These are phyloP conservation scores for Capsicum baccatum DNA, from an alignment of 257 asterid genomes.

Conservation along the genomic window DNA sequence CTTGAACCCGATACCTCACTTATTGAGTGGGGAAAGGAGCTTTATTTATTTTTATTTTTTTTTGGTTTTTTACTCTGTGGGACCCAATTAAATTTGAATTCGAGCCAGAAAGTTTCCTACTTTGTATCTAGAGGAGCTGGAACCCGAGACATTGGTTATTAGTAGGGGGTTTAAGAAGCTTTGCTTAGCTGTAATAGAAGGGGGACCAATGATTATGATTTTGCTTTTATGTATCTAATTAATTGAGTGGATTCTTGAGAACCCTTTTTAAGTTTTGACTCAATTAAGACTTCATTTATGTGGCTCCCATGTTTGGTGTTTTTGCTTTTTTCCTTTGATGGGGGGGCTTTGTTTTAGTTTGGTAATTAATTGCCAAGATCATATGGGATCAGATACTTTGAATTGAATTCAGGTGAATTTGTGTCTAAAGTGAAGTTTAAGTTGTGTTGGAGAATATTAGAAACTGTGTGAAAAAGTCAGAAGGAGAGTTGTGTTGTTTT, in stretches of 20 bases:
- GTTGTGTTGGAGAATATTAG: constrained; percentile 23
- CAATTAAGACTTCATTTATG: constrained; percentile 42
- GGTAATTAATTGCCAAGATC: constrained; percentile 50
- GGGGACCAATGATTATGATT: constrained; percentile 34
- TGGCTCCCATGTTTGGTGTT: constrained; percentile 72
- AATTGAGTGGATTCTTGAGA: constrained; percentile 37
- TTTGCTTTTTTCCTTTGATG: constrained; percentile 45
- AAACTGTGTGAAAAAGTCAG: constrained; percentile 21
- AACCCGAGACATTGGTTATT: not conserved
- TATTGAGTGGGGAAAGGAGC: too few species aligned
- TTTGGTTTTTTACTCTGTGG: too few species aligned
- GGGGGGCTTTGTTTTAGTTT: constrained; percentile 47
- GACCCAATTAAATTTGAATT: too few species aligned
- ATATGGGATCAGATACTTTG: constrained; percentile 40
- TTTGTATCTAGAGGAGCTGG: not conserved
- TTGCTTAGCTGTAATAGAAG: constrained; percentile 25
- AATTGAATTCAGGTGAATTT: constrained; percentile 40
- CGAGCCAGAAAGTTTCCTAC: too few species aligned
- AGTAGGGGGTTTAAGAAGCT: not conserved
- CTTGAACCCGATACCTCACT: too few species aligned
- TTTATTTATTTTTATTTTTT: too few species aligned
- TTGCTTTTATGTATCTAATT: constrained; percentile 27
- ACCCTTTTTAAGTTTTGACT: constrained; percentile 35
- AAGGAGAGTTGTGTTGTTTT: constrained; percentile 11
- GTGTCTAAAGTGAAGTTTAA: constrained; percentile 6